Conservation (phyloP, 2,329 filamentous ascomycete species). For the Eurotiales sp. region DNA sequence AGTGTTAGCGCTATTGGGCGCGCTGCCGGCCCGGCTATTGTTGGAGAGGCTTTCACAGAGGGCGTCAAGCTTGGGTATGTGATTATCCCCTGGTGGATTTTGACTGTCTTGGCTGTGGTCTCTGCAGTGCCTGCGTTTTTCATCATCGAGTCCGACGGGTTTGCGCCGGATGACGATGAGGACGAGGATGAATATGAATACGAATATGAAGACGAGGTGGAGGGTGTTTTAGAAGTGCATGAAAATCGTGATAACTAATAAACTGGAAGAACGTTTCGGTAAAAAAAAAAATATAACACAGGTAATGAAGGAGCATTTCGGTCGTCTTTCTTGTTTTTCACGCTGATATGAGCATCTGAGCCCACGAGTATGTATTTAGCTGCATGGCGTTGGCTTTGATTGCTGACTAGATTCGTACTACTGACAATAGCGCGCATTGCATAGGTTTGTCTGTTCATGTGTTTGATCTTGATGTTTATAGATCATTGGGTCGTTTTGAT, state of each 20-base stretch:
- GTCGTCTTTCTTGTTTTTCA: background rate
- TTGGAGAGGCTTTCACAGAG: slow-evolving; percentile 69
- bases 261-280: background rate
- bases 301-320: background rate
- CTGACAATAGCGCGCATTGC: background rate
- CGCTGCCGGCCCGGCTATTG: slow-evolving; percentile 70
- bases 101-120: slow-evolving; percentile 61
- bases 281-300: background rate
- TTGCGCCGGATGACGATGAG: slow-evolving; percentile 41
- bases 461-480: background rate
- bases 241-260: slow-evolving; percentile 1
- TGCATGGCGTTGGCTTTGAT: slow-evolving; percentile 4
- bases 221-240: too few species aligned
- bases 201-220: slow-evolving; percentile 6
- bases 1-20: slow-evolving; percentile 76
- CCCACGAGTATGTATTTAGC: background rate
- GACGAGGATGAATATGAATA: slow-evolving; percentile 26
- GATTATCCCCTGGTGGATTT: slow-evolving; percentile 74
- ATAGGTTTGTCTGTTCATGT: background rate
- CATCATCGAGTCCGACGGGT: slow-evolving; percentile 69
- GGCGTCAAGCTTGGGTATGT: slow-evolving; percentile 74
- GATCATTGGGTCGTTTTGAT: background rate
- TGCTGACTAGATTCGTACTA: background rate
- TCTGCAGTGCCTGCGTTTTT: slow-evolving; percentile 70
- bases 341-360: background rate